These are phyloP conservation scores for Sporothrix luriei DNA, from an alignment of 2,329 filamentous ascomycete species.

Conservation along the genomic window DNA sequence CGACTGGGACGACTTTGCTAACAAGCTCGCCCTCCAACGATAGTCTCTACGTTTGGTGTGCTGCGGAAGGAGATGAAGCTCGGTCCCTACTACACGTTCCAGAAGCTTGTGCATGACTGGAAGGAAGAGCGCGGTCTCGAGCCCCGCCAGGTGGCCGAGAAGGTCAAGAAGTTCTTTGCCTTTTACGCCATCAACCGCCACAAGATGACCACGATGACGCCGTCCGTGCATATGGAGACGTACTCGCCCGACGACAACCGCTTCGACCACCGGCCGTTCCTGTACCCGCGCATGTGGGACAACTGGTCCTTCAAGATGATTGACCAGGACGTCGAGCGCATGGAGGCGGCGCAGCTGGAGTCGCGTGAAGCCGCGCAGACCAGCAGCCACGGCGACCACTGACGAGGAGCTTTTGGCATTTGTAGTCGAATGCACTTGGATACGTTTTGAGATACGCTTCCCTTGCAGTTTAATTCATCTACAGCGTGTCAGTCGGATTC, in stretches of 20 bases:
- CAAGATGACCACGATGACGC: conserved; percentile 66
- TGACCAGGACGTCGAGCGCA: conserved; percentile 41
- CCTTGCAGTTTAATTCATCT: neutral
- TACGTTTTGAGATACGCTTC: neutral
- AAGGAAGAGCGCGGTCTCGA: conserved; percentile 43
- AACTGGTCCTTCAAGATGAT: conserved; percentile 43
- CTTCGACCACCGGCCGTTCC: conserved; percentile 47
- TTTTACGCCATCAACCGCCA: conserved; percentile 65
- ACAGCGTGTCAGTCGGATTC: neutral
- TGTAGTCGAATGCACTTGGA: neutral
- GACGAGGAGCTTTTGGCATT: neutral
- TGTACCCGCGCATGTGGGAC: conserved; percentile 45
- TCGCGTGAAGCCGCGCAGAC: neutral
- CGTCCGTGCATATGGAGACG: conserved; percentile 53
- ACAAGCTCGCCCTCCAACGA: neutral
- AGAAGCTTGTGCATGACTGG: conserved; percentile 52
- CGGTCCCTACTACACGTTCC: conserved; percentile 52
- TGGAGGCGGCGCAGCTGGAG: conserved; percentile 35
- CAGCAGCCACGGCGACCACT: neutral
- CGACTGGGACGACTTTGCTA: neutral
- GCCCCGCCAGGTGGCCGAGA: conserved; percentile 51
- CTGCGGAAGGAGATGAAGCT: conserved; percentile 53
- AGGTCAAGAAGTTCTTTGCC: conserved; percentile 51
- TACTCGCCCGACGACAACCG: conserved; percentile 50
- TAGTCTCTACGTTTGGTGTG: conserved; percentile 40